phyloP scores from a whole-genome alignment of 75 land plant genomes.

The Sequoia sempervirens region DNA sequence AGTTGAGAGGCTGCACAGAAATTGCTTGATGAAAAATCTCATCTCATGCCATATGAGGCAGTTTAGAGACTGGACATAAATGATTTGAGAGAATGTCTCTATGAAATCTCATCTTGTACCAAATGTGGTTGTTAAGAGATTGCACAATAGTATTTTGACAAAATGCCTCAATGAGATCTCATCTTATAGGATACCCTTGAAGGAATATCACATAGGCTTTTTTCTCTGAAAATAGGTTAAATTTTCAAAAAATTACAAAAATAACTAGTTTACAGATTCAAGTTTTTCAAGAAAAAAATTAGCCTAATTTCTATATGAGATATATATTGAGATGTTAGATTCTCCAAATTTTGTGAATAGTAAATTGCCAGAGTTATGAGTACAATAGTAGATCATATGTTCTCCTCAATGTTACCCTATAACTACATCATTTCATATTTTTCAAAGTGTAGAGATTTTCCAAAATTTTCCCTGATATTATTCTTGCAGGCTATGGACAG shows the following conservation, averaged over 20 bases:
- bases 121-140: background rate
- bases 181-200: background rate
- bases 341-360: background rate
- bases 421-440: background rate
- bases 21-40: background rate
- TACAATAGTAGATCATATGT: background rate
- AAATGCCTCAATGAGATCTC: background rate
- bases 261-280: background rate
- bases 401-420: background rate
- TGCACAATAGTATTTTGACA: background rate
- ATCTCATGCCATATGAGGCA: background rate
- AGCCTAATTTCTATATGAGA: too few species aligned
- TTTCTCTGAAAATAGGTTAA: background rate
- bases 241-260: background rate
- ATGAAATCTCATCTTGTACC: background rate
- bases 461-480: background rate
- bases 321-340: background rate
- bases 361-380: background rate
- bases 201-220: background rate
- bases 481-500: slow-evolving; percentile 5
- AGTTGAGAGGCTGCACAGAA: background rate
- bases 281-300: too few species aligned
- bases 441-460: background rate
- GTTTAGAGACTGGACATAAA: background rate
- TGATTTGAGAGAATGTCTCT: background rate